A percentile compares a stretch with the other conserved stretches of the same genome.
phyloP scores from a whole-genome alignment of 2,329 filamentous ascomycete species.

The Aspergillus viridinutans region DNA sequence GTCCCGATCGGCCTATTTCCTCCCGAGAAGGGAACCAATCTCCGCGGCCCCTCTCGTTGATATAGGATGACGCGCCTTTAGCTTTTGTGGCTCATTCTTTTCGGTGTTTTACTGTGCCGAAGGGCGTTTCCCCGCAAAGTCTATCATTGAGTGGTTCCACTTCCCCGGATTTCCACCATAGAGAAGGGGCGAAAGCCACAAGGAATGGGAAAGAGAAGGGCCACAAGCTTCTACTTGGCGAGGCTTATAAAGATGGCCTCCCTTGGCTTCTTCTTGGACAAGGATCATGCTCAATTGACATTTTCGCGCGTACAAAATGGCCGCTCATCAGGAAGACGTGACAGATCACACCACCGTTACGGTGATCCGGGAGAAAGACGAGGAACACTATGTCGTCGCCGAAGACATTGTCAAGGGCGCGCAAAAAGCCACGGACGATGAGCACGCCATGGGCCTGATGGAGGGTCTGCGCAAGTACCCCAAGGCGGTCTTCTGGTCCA shows the following conservation, averaged over 20 bases:
- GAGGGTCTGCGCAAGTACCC: conserved; percentile 7
- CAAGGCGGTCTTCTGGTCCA: conserved; percentile 20
- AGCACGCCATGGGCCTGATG: neutral
- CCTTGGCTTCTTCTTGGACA: neutral
- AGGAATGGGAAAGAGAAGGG: neutral
- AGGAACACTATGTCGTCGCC: neutral
- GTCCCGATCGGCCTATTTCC: neutral
- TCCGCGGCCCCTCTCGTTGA: no score
- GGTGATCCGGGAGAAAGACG: neutral
- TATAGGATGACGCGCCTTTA: neutral
- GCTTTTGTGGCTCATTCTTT: neutral
- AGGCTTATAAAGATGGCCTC: neutral
- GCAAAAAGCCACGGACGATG: neutral
- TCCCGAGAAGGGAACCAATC: neutral
- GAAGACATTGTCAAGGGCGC: neutral
- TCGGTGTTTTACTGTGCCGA: neutral
- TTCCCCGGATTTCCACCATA: neutral
- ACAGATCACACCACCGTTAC: neutral
- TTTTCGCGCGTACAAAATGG: neutral
- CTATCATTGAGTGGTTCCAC: neutral
- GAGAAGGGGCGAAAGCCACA: neutral
- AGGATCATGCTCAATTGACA: neutral
- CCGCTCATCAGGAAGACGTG: neutral
- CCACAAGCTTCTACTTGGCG: neutral
- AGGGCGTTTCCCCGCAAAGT: neutral